phyloP scores from a whole-genome alignment of 164 flowering plant species.

The grape (Vitis vinifera) region ASM3070453v1 NC_081817.1:9888501-9889000 shows the following conservation, averaged over 20 bases:
- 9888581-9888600: no score
- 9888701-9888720: neutral
- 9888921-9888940: no score
- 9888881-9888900: no score
- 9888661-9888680: constrained; percentile 11
- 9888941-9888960: no score
- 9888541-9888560: constrained; percentile 22
- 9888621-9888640: neutral
- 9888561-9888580: constrained; percentile 15
- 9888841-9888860: neutral
- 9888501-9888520: constrained; percentile 11
- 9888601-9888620: neutral
- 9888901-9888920: no score
- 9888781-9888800: neutral
- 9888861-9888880: no score
- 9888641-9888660: constrained; percentile 14
- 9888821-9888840: neutral
- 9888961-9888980: no score
- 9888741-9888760: neutral
- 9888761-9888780: neutral
- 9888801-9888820: neutral
- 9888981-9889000: no score
- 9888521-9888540: constrained; percentile 10
- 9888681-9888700: constrained; percentile 10
- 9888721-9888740: neutral